Conservation (phyloP, 225 moss, liverwort and hornwort species). For the Pseudisothecium myosuroides region DNA sequence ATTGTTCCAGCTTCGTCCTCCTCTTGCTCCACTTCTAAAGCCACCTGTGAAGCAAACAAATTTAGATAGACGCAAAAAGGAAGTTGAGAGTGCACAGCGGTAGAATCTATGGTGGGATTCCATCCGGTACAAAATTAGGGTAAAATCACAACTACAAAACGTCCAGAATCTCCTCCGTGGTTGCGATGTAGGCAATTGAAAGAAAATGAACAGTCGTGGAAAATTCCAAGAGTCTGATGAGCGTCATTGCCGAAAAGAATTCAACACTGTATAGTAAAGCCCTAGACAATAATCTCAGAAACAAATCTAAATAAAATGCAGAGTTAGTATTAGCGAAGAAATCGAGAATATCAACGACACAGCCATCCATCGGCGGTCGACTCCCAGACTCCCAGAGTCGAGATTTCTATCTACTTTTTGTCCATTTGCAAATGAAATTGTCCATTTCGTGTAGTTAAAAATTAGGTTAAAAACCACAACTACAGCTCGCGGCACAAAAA, state of each 20-base stretch:
- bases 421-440: background rate
- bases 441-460: background rate
- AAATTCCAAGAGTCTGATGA: background rate
- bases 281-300: background rate
- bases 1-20: slow-evolving; percentile 96
- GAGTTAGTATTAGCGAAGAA: background rate
- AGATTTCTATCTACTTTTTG: background rate
- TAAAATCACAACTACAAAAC: background rate
- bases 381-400: background rate
- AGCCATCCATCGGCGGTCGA: background rate
- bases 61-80: background rate
- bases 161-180: background rate
- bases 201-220: background rate
- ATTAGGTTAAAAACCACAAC: slow-evolving; percentile 17
- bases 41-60: slow-evolving; percentile 47
- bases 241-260: background rate
- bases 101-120: background rate
- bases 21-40: slow-evolving; percentile 96
- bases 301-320: background rate
- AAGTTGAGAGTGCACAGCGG: background rate
- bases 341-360: background rate
- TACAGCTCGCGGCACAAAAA: background rate
- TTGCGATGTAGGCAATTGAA: background rate
- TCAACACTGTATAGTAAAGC: background rate
- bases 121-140: background rate